These are phyloP conservation scores for Penicillium expansum DNA, from an alignment of 2,329 filamentous ascomycete species.

Conservation along the genomic window DNA sequence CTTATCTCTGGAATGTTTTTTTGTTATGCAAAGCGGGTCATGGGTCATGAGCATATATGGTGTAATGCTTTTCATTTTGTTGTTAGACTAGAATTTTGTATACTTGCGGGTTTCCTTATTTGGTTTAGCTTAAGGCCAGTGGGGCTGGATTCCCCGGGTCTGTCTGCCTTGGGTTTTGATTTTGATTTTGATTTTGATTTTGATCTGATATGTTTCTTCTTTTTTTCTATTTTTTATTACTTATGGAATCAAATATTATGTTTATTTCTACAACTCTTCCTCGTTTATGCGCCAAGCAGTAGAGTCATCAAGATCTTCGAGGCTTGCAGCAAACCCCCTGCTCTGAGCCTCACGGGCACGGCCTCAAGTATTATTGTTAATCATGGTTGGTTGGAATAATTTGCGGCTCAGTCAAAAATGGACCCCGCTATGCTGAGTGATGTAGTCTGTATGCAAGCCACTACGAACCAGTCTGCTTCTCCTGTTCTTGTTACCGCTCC, in stretches of 20 bases:
- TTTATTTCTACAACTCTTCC: background rate
- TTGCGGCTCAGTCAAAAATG: constrained; percentile 1
- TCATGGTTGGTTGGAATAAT: constrained; percentile 1
- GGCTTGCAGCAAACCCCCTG: constrained; percentile 6
- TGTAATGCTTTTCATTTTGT: constrained; percentile 11
- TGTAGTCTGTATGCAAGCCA: background rate
- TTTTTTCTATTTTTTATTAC: background rate
- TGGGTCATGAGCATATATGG: constrained; percentile 10
- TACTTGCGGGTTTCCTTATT: constrained; percentile 19
- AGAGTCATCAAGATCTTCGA: constrained; percentile 9
- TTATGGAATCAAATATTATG: background rate
- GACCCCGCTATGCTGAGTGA: constrained; percentile 1
- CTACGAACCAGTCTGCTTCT: constrained; percentile 1
- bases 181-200: background rate
- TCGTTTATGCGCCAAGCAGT: constrained; percentile 4
- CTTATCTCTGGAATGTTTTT: background rate
- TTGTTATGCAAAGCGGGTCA: constrained; percentile 2
- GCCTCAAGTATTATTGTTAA: background rate
- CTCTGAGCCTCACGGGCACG: constrained; percentile 8
- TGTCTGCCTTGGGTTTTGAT: constrained; percentile 1
- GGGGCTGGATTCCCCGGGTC: constrained; percentile 15
- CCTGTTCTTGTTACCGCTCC: constrained; percentile 6
- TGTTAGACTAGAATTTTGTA: constrained; percentile 17
- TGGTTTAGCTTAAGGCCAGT: constrained; percentile 16
- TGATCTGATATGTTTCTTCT: background rate